Conservation (phyloP, 805 yeast genomes). For the Cyberlindnera americana region DNA sequence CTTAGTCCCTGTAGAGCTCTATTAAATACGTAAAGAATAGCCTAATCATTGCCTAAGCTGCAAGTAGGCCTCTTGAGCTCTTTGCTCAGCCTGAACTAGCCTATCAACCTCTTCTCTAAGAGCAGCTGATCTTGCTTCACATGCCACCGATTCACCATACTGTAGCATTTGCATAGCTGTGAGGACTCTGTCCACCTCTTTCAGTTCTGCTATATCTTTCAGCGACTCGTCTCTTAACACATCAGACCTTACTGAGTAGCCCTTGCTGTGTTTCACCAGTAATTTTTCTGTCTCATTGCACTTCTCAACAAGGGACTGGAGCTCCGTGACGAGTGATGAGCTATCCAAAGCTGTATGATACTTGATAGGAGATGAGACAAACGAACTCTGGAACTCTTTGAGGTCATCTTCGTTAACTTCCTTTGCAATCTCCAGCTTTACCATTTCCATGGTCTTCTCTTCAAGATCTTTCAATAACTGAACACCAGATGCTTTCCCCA, state of each 20-base stretch:
- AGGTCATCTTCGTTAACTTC: conserved; percentile 11
- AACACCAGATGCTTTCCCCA: conserved; percentile 22
- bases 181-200: conserved; percentile 22
- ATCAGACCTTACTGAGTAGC: conserved; percentile 14
- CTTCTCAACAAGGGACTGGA: conserved; percentile 14
- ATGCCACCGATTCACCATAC: conserved; percentile 14
- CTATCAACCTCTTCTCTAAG: conserved; percentile 25
- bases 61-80: conserved; percentile 22
- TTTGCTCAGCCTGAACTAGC: conserved; percentile 23
- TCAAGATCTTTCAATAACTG: conserved; percentile 23
- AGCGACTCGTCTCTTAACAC: conserved; percentile 12
- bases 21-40: too few relatives aligned
- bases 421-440: conserved; percentile 12
- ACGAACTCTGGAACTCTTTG: conserved; percentile 11
- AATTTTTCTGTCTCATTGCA: conserved; percentile 20
- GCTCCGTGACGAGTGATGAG: conserved; percentile 8
- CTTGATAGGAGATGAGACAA: too few relatives aligned
- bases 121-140: conserved; percentile 12
- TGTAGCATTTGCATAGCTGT: conserved; percentile 22
- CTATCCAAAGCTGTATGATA: too few relatives aligned
- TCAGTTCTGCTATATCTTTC: conserved; percentile 13
- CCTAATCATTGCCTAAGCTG: too few relatives aligned
- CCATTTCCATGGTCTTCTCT: conserved; percentile 7
- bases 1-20: too few relatives aligned
- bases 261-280: conserved; percentile 11